Evolutionary conservation across 176 grass and related monocot species (phyloP).

Genomic region (Triticum turgidum): DNA sequence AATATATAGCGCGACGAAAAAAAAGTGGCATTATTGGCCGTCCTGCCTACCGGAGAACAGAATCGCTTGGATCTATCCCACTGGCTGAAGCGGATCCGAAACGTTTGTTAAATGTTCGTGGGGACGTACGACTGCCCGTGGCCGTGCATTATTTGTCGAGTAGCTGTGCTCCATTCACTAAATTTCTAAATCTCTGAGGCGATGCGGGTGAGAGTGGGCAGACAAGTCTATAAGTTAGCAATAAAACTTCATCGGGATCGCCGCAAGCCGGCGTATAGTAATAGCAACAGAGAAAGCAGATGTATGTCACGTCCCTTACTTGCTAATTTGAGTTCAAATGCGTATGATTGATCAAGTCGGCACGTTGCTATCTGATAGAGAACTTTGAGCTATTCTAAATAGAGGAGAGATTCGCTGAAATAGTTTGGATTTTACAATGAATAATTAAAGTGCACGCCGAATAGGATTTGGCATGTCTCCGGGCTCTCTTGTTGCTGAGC

Average conservation of each 20-base stretch:
- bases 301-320: no score
- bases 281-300: no score
- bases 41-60: neutral
- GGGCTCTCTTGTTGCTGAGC: neutral
- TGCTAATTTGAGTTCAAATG: no score
- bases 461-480: neutral
- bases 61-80: neutral
- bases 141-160: constrained; percentile 13
- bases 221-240: constrained; percentile 36
- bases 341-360: neutral
- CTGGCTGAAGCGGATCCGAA: neutral
- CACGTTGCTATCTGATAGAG: neutral
- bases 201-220: constrained; percentile 24
- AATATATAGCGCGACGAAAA: neutral
- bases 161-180: constrained; percentile 18
- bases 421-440: neutral
- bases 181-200: neutral
- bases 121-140: neutral
- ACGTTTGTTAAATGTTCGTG: constrained; percentile 8
- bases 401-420: neutral
- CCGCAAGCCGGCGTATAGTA: neutral
- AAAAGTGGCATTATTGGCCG: neutral
- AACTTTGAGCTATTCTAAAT: neutral
- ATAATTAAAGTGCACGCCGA: no score
- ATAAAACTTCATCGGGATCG: constrained; percentile 28